Base-by-base conservation (phyloP, 306 rosid genomes). In the Trichosanthes truncata region DNA sequence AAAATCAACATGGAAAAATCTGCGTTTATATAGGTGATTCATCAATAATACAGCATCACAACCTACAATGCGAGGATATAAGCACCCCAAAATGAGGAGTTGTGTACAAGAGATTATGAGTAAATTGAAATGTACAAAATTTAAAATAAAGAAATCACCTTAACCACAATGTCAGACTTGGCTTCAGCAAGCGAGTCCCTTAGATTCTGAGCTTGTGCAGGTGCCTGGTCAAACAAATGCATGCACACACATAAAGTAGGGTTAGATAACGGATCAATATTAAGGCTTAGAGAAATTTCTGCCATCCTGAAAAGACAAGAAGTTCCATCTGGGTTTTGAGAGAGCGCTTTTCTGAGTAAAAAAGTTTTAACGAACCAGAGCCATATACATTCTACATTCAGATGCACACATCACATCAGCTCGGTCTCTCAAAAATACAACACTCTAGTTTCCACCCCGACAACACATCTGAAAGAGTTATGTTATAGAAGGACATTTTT, bases 171-270 rank as follows among this genome's bases (percentile, higher is more conserved):
- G 82, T 95, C 91, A 82, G 97, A 95, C 84, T 90, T 95, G 1
- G 90, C 97, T 78, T 90, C 97, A 78, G 87, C 85, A 66, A 95
- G 91, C 23, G 99, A 95, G 79, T 95, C 99, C 82, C 97, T 86
- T 12, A 95, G 80, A 82, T 95, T 95, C 89, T 95, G 99, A 10
- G 99, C 99, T 85, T 95, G 99, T 49, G 99, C 99, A 83, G 99
- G 99, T 79, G 97, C 99, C 99, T 95, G 84, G 66, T 62, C 43
- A 57, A 68, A 60, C 31, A 8, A 79, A 31, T 51, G 63, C 77
- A 40, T 25, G 36, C 36, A 25, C 11, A 21, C 1, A 11, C 36
- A 59, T 59, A 8, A 21, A 56, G 12, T 20, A 56, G 0, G 36
- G 33, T 59, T 10, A 59, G 66, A 13, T 21, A 68, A 4, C 15